Conservation (phyloP, 306 rosid genomes). For the Betula pendula region DNA sequence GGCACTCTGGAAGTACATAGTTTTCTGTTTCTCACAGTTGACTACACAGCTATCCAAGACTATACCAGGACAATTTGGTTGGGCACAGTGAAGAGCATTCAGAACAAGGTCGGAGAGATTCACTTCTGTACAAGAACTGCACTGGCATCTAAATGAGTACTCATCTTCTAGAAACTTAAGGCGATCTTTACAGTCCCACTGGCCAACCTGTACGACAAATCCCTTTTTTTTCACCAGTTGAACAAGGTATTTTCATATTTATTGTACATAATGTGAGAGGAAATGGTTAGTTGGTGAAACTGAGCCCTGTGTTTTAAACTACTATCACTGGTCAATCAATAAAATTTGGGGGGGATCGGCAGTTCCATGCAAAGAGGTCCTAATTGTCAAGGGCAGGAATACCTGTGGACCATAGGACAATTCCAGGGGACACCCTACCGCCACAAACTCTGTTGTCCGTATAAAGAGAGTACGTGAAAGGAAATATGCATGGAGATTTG, state of each 20-base stretch:
- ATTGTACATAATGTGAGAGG: neutral
- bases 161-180: constrained; percentile 66
- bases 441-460: constrained; percentile 58
- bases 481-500: constrained; percentile 81
- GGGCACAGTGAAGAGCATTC: constrained; percentile 64
- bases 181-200: constrained; percentile 78
- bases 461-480: constrained; percentile 67
- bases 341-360: neutral
- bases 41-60: constrained; percentile 64
- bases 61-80: constrained; percentile 60
- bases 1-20: constrained; percentile 24
- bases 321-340: constrained; percentile 5
- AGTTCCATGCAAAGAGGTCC: constrained; percentile 8
- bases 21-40: constrained; percentile 55
- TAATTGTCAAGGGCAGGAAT: constrained; percentile 25
- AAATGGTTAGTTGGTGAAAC: neutral
- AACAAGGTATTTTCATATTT: constrained; percentile 16
- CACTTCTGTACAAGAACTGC: constrained; percentile 67
- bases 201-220: constrained; percentile 70
- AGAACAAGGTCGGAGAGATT: constrained; percentile 68
- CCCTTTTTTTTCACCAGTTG: constrained; percentile 13
- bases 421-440: constrained; percentile 66
- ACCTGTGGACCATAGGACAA: constrained; percentile 96
- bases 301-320: neutral
- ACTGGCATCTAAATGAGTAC: constrained; percentile 65